A percentile compares a stretch with the other conserved stretches of the same genome.
Conservation (phyloP, 768 basidiomycete genomes). For the Chiua virens region DNA sequence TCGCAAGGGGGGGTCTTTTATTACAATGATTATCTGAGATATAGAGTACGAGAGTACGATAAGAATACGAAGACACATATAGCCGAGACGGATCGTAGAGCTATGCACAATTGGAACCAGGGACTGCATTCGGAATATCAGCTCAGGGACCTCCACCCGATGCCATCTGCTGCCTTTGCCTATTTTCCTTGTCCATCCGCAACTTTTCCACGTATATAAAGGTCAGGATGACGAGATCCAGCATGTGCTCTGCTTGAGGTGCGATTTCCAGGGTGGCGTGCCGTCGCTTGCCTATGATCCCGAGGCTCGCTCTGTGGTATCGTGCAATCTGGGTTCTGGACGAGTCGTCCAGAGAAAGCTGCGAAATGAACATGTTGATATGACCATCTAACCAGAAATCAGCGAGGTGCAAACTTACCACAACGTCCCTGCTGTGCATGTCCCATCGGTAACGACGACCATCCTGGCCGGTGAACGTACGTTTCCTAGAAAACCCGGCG, state of each 20-base stretch:
- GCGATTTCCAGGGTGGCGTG: slow-evolving; percentile 22
- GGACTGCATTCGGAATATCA: too few relatives aligned
- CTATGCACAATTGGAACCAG: too few relatives aligned
- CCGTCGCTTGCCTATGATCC: slow-evolving; percentile 25
- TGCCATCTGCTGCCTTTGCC: background rate
- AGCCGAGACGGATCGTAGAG: too few relatives aligned
- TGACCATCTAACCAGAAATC: background rate
- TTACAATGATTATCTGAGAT: too few relatives aligned
- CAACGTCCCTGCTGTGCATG: slow-evolving; percentile 10
- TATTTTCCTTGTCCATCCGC: slow-evolving; percentile 25
- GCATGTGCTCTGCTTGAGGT: slow-evolving; percentile 21
- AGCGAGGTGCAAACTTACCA: slow-evolving; percentile 4
- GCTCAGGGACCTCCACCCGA: slow-evolving; percentile 16
- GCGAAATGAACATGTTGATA: background rate
- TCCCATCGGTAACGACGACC: slow-evolving; percentile 35
- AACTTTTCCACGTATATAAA: slow-evolving; percentile 33
- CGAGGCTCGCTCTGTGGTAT: slow-evolving; percentile 22
- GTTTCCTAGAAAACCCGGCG: slow-evolving; percentile 10
- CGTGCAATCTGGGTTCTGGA: slow-evolving; percentile 15
- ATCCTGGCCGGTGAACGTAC: slow-evolving; percentile 33
- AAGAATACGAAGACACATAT: too few relatives aligned
- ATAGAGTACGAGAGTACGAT: too few relatives aligned
- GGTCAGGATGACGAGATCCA: slow-evolving; percentile 27
- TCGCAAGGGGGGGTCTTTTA: too few relatives aligned
- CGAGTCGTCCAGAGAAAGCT: slow-evolving; percentile 23